These are phyloP conservation scores for Rhodotorula sp. DNA, from an alignment of 1,284 basidiomycete genomes.

Conservation along the genomic window DNA sequence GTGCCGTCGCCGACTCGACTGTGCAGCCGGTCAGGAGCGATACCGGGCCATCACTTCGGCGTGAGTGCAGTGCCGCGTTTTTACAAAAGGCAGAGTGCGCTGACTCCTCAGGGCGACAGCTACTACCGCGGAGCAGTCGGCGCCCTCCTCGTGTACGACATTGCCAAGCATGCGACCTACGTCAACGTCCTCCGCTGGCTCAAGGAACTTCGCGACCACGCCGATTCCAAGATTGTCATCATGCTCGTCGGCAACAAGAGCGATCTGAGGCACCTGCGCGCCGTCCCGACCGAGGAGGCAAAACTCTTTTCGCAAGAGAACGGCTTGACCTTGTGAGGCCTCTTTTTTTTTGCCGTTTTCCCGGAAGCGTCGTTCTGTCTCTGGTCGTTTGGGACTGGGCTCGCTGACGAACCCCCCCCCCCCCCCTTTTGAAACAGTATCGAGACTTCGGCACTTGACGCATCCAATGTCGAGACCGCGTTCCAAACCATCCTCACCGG, in stretches of 20 bases:
- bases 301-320: slow-evolving; percentile 45
- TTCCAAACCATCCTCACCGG: slow-evolving; percentile 97
- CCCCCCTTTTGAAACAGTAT: slow-evolving; percentile 56
- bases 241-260: slow-evolving; percentile 70
- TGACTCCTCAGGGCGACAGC: slow-evolving; percentile 53
- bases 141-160: slow-evolving; percentile 55
- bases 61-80: slow-evolving; percentile 54
- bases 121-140: slow-evolving; percentile 97
- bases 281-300: slow-evolving; percentile 79
- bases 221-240: slow-evolving; percentile 55
- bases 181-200: slow-evolving; percentile 96
- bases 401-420: background rate
- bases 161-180: slow-evolving; percentile 81
- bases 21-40: slow-evolving; percentile 89
- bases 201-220: slow-evolving; percentile 80
- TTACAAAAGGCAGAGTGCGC: background rate
- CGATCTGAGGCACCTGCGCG: slow-evolving; percentile 94
- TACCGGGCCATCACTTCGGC: slow-evolving; percentile 98
- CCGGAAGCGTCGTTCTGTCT: background rate
- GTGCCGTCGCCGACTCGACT: background rate
- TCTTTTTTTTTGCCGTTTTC: too few relatives aligned
- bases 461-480: slow-evolving; percentile 92
- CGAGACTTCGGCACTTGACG: slow-evolving; percentile 98
- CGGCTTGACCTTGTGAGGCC: slow-evolving; percentile 41
- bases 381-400: background rate